phyloP scores from a whole-genome alignment of 768 basidiomycete genomes.

The Phaeotremella skinneri region DNA sequence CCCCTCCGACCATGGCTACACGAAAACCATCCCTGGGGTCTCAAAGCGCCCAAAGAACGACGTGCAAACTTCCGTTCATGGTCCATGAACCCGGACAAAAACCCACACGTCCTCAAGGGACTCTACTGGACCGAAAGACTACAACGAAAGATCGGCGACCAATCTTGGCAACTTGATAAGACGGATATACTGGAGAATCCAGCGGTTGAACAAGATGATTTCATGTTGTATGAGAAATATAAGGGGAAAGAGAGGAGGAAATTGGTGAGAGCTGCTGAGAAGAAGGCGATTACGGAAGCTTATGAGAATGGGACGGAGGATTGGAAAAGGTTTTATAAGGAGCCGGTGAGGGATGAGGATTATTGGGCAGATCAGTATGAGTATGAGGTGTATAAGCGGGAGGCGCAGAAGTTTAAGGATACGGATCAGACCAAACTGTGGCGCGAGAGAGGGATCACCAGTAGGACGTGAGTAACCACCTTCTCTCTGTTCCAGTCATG shows the following conservation, averaged over 20 bases:
- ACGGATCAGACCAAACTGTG: background rate
- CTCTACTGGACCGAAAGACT: conserved; percentile 18
- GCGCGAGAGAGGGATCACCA: background rate
- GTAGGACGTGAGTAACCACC: conserved; percentile 8
- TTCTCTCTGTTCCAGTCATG: background rate
- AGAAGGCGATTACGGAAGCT: background rate
- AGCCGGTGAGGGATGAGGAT: background rate
- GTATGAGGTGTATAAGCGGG: background rate
- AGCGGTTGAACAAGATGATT: background rate
- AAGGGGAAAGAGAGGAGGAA: background rate
- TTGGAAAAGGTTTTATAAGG: background rate
- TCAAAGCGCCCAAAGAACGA: background rate
- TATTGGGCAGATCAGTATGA: background rate
- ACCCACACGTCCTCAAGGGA: conserved; percentile 4
- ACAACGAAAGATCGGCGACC: conserved; percentile 24
- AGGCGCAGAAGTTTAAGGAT: background rate
- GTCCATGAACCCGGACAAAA: background rate
- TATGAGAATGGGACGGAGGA: background rate
- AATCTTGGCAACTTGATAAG: conserved; percentile 16
- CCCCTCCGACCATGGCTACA: conserved; percentile 31
- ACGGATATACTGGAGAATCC: background rate
- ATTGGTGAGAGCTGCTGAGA: background rate
- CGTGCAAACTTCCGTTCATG: conserved; percentile 10
- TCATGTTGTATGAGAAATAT: background rate
- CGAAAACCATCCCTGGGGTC: conserved; percentile 2